A percentile compares a stretch with the other conserved stretches of the same genome.
Evolutionary conservation across 495 filamentous ascomycete genomes (phyloP).

Genomic region (Hypomontagnella monticulosa): DNA sequence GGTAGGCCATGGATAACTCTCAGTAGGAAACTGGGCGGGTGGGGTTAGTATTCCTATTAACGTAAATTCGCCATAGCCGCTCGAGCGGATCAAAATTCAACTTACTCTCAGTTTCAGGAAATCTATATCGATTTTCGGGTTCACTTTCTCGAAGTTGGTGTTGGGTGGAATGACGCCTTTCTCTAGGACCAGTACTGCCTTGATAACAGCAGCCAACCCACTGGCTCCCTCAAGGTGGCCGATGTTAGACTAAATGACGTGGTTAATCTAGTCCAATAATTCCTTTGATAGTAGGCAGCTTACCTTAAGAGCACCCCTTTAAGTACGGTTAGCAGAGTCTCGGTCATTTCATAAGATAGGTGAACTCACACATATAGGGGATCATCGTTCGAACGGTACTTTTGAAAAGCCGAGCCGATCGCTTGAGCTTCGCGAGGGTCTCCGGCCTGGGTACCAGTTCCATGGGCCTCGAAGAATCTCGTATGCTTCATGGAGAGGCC

Average conservation of each 20-base stretch:
- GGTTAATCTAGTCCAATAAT: conserved; percentile 10
- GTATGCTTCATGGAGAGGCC: conserved; percentile 54
- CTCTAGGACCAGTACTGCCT: conserved; percentile 59
- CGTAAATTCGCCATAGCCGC: too few species aligned
- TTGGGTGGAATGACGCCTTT: conserved; percentile 51
- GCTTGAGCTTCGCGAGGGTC: conserved; percentile 63
- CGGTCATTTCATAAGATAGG: too few species aligned
- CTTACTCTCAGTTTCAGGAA: conserved; percentile 44
- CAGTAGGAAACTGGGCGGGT: conserved; percentile 22
- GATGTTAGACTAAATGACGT: conserved; percentile 59
- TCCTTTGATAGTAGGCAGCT: conserved; percentile 23
- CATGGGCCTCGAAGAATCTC: conserved; percentile 52
- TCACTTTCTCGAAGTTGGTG: conserved; percentile 54
- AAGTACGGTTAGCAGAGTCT: background rate
- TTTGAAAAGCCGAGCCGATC: conserved; percentile 49
- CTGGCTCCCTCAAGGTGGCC: conserved; percentile 61
- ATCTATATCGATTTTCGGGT: conserved; percentile 48
- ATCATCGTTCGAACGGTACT: conserved; percentile 18
- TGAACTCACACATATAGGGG: conserved; percentile 51
- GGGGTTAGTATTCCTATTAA: too few species aligned
- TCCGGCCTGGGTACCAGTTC: conserved; percentile 61
- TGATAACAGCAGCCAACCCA: conserved; percentile 60
- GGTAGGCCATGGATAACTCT: conserved; percentile 26
- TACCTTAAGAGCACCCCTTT: conserved; percentile 36
- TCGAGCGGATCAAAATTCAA: too few species aligned